Conservation (phyloP, 139 green algal species). For the Pleodorina starrii region DNA sequence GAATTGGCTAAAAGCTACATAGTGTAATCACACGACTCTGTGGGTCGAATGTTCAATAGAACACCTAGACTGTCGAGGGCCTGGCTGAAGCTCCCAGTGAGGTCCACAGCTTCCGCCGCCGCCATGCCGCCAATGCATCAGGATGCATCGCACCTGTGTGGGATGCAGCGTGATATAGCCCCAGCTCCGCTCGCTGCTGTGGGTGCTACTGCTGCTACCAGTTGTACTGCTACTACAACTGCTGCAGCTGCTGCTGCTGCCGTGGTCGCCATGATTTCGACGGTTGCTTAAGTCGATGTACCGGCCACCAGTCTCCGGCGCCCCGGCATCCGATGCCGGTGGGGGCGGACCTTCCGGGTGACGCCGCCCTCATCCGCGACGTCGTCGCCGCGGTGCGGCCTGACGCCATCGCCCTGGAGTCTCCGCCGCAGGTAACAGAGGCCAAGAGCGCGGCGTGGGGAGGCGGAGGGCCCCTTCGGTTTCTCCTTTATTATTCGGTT, state of each 20-base stretch:
- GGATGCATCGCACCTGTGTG: neutral
- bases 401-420: constrained; percentile 38
- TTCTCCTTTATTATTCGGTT: too few relatives aligned
- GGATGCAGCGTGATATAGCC: neutral
- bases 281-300: neutral
- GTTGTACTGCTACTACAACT: neutral
- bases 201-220: neutral
- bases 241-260: neutral
- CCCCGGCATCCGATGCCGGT: constrained; percentile 15
- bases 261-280: neutral
- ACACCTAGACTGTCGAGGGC: too few relatives aligned
- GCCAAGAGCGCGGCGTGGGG: too few relatives aligned
- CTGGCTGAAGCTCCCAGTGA: neutral
- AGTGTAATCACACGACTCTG: too few relatives aligned
- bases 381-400: constrained; percentile 41
- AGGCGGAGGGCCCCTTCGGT: neutral
- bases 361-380: constrained; percentile 18
- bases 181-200: neutral
- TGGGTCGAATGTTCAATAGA: too few relatives aligned
- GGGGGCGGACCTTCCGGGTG: neutral
- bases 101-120: neutral
- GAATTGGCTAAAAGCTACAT: too few relatives aligned
- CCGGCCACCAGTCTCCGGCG: neutral
- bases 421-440: constrained; percentile 18
- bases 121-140: neutral